These are phyloP conservation scores for Exophiala sp. DNA, from an alignment of 2,329 filamentous ascomycete species.

Conservation along the genomic window DNA sequence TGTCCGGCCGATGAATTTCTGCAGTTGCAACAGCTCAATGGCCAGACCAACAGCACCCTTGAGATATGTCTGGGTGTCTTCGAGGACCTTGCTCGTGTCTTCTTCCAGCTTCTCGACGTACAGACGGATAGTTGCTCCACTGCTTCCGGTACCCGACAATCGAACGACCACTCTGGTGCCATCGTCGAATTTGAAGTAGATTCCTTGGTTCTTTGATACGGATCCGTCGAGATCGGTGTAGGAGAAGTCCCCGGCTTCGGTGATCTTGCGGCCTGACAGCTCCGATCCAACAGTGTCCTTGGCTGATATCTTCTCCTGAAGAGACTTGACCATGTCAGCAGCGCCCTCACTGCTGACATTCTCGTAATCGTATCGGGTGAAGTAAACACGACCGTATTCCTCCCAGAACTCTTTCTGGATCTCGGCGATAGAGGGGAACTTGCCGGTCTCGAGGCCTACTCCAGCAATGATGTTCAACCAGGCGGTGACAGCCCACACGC, in stretches of 20 bases:
- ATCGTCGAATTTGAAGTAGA: constrained; percentile 91
- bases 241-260: constrained; percentile 90
- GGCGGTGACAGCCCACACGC: constrained; percentile 92
- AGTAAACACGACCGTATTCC: constrained; percentile 95
- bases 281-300: constrained; percentile 78
- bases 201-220: constrained; percentile 90
- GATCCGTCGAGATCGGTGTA: constrained; percentile 99
- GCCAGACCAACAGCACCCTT: constrained; percentile 85
- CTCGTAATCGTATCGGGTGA: constrained; percentile 98
- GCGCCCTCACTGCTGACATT: constrained; percentile 87
- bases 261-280: constrained; percentile 76
- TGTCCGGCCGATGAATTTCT: constrained; percentile 87
- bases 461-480: constrained; percentile 99
- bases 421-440: constrained; percentile 77
- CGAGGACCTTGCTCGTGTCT: constrained; percentile 71
- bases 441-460: constrained; percentile 70
- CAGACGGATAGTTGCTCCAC: constrained; percentile 90
- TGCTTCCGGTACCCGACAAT: constrained; percentile 90
- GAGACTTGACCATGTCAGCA: constrained; percentile 79
- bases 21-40: constrained; percentile 80
- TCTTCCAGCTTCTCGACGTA: constrained; percentile 95
- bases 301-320: constrained; percentile 71
- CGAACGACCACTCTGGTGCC: constrained; percentile 94
- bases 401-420: constrained; percentile 98
- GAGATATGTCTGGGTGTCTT: constrained; percentile 90